Evolutionary conservation across 306 rosid genomes (phyloP), one percentile per base, ranked within the genome.

Genomic region (Parietaria judaica): DNA sequence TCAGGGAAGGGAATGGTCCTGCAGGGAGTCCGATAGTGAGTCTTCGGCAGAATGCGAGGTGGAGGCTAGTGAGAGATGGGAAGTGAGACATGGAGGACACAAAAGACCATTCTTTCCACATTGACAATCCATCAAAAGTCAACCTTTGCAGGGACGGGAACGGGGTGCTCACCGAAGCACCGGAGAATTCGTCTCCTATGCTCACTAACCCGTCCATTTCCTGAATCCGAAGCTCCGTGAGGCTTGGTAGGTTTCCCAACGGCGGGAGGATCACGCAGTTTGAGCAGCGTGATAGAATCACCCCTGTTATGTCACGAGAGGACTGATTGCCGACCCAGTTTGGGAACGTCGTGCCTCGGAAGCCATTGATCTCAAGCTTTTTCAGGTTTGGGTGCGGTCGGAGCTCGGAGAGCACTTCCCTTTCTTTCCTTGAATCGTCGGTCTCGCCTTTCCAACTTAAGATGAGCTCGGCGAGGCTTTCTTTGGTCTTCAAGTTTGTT

Each of bases 291-390:
- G 8, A 3, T 3, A 51, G 49, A 1, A n/a, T 37, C 11, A 54
- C 4, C 11, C 8, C 58, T 14, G 6, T 36, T 17, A 67, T 51
- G 44, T 16, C 47, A 44, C 17, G 0, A 35, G 47, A 39, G 6
- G 55, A 70, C 31, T 0, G 43, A 44, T 71, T 31, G 6, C 64
- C 56, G 3, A 76, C 2, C 81, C 81, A 76, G 8, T 48, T 5
- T 6, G 70, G 70, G 56, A 76, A 58, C 14, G 31, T 8, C n/a
- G 17, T 14, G 31, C 73, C 70, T 3, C 50, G 58, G 34, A 71
- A 76, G 9, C 70, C 61, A 5, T 9, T 6, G 36, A 67, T 15
- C 6, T 5, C 14, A 16, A 66, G 70, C 58, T 63, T 6, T 58
- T 52, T 54, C 14, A 74, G n/a, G 61, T 61, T 60, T 7, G 51